phyloP scores from a whole-genome alignment of 2,329 filamentous ascomycete species.

The Ophiostoma quercus region DNA sequence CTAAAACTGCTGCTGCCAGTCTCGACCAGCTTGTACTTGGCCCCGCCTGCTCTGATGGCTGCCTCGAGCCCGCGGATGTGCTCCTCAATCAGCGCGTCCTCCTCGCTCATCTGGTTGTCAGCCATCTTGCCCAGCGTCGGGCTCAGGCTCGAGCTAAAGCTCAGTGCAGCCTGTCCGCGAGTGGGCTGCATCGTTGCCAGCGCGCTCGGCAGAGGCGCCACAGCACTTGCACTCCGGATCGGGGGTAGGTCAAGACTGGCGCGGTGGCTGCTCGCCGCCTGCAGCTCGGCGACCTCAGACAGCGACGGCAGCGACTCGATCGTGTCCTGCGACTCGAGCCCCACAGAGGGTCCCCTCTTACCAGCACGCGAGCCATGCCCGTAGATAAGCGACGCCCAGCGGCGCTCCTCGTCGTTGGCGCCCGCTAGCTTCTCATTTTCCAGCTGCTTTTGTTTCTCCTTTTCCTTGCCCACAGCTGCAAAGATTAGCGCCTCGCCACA shows the following conservation, averaged over 20 bases:
- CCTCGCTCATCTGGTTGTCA: background rate
- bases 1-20: background rate
- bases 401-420: background rate
- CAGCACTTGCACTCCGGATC: background rate
- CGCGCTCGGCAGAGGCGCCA: background rate
- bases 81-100: background rate
- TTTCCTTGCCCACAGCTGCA: background rate
- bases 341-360: background rate
- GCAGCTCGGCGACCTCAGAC: background rate
- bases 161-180: background rate
- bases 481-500: background rate
- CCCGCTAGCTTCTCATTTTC: background rate
- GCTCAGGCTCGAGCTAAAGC: background rate
- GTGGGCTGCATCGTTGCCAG: background rate
- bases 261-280: background rate
- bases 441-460: too few species aligned
- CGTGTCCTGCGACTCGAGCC: background rate
- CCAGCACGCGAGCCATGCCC: background rate
- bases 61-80: slow-evolving; percentile 7
- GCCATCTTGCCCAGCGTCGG: slow-evolving; percentile 1
- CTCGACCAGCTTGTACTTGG: background rate
- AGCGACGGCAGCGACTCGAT: background rate
- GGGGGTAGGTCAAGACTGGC: slow-evolving; percentile 4
- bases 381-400: background rate
- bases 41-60: background rate